Base-by-base conservation (phyloP, 2,329 filamentous ascomycete genomes). In the Pseudogymnoascus sp. region DNA sequence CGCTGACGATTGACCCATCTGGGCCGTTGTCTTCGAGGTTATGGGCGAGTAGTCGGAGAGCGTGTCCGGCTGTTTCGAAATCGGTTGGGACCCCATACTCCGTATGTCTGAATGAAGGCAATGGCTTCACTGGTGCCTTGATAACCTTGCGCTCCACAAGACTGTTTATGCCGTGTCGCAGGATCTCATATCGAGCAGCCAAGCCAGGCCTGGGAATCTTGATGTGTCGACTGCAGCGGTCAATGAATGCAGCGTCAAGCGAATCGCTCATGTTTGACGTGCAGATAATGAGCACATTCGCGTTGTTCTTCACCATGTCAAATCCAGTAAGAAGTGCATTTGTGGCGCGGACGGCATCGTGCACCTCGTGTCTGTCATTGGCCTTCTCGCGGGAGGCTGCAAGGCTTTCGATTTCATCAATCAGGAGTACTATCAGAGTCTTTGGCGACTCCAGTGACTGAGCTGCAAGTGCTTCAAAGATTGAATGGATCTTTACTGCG, bases 381-480 rank as follows among this genome's bases (percentile, higher is more conserved):
- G 65, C 64, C 4, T 61, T 60, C 28, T 68, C 62, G 57, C 71
- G 61, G 6, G 68, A 69, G 20, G 65, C 66, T 7, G 69, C 69
- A 43, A 73, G 68, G 25, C 67, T 69, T 62, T 73, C 71, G 30
- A 72, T 67, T 59, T 73, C 71, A 43, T 73, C 71, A 38, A 73
- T 71, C 0, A 73, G 57, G 15, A 72, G 66, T 57, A 68, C 68
- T n/a, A 68, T 58, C 39, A 72, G 69, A 4, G 61, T 38, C 6
- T 64, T 59, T 6, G 65, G 60, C 4, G 66, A 41, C 22, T 67
- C 64, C 57, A 66, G 57, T 39, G 69, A 71, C 61, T 69, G 65
- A 0, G 22, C 14, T 14, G 65, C 64, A 11, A 81, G 72, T 7
- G 68, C 70, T 2, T 74, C 73, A 63, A 80, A 80, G 2, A 78